Evolutionary conservation across 257 asterid species (phyloP), one percentile per base, ranked within the genome.

Genomic region (Phtheirospermum japonicum): DNA sequence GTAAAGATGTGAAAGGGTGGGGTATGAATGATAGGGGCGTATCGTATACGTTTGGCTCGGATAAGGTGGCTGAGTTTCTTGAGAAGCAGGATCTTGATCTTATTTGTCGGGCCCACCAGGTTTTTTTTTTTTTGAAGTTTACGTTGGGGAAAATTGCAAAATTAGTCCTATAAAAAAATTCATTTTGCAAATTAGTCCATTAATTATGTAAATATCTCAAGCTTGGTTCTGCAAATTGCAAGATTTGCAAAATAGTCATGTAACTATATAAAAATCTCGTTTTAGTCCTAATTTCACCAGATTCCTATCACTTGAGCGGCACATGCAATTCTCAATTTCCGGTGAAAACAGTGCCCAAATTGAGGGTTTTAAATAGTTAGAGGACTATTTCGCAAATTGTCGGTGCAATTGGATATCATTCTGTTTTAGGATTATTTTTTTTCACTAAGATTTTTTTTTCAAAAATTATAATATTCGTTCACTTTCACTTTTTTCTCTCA

Each of bases 71-170:
- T 4, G 86, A 87, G 55, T 87, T 80, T 75, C 88, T 87, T 66
- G 70, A 82, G 67, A 85, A 84, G 75, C 88, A 75, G 10, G 93
- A 87, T 77, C 82, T 87, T 39, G 93, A 84, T 69, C 90, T 87
- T 49, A 73, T 87, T 59, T 87, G 93, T 72, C 95, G 93, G 19
- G 95, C 93, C 48, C 95, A 87, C 74, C 90, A 87, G 90, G 93
- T 87, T 56, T 48, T 3, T 36, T 87, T 56, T 48, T 3, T 36
- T 36, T 36, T 51, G 63, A 36, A 62, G 13, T 46, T 3, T 54
- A 26, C 33, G 11, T 13, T 16, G 31, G n/a, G 18, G 14, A 17
- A 17, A 23, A 23, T 23, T 23, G 28, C 3, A 23, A 23, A 23
- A 23, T 3, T 23, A 23, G 28, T 23, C 28, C 28, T 23, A 23